These are phyloP conservation scores for Lactarius vividus DNA, from an alignment of 768 basidiomycete species.

Conservation along the genomic window DNA sequence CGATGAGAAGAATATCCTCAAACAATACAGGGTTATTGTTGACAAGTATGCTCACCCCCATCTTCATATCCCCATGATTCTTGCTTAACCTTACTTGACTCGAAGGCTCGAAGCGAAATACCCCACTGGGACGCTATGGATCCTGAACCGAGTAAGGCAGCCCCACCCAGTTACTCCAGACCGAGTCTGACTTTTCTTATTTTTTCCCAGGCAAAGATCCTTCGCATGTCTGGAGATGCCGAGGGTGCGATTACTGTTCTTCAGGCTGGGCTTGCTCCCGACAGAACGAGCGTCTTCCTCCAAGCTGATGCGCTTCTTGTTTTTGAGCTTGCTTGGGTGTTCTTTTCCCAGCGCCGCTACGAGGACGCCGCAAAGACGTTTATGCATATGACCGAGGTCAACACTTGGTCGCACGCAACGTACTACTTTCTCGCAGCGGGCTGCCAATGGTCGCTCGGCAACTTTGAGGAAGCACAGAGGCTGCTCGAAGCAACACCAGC, in stretches of 20 bases:
- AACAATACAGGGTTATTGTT: slow-evolving; percentile 62
- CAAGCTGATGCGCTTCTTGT: slow-evolving; percentile 72
- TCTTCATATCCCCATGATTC: background rate
- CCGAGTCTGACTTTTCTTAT: background rate
- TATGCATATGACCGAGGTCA: slow-evolving; percentile 59
- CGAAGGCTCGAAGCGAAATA: slow-evolving; percentile 54
- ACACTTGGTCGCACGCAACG: slow-evolving; percentile 74
- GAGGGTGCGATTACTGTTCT: slow-evolving; percentile 64
- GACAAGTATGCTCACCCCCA: slow-evolving; percentile 46
- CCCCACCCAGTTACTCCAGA: background rate
- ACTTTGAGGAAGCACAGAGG: slow-evolving; percentile 56
- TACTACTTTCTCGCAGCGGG: slow-evolving; percentile 80
- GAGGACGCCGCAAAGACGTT: slow-evolving; percentile 67
- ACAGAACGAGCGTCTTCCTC: slow-evolving; percentile 53
- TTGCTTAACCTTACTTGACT: background rate
- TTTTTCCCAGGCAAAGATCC: slow-evolving; percentile 57
- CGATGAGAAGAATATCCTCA: slow-evolving; percentile 60
- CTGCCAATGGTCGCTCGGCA: slow-evolving; percentile 57
- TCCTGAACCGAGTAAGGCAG: slow-evolving; percentile 57
- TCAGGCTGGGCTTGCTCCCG: slow-evolving; percentile 53
- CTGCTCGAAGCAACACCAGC: slow-evolving; percentile 62
- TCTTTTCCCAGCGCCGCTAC: slow-evolving; percentile 61
- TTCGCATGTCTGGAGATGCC: slow-evolving; percentile 66
- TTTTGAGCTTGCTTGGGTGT: slow-evolving; percentile 78
- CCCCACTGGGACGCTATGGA: slow-evolving; percentile 70